phyloP scores from a whole-genome alignment of 306 rosid genomes.

The Pyrus betulifolia region DNA sequence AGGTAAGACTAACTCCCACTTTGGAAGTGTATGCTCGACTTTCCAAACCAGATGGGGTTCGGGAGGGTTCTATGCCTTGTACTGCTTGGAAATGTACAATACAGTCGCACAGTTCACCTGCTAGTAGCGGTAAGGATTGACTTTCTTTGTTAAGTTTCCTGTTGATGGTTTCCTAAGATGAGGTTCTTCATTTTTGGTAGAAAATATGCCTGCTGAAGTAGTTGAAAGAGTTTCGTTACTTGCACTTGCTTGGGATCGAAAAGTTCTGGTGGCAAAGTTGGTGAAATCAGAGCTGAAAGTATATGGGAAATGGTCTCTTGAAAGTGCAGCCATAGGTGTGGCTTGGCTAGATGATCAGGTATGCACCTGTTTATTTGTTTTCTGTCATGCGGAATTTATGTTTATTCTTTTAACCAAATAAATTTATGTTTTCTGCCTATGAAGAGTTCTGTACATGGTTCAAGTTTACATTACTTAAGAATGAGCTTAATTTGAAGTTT shows the following conservation, averaged over 20 bases:
- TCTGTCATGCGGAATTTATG: conserved; percentile 5
- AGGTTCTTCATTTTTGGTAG: conserved; percentile 28
- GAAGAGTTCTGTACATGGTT: conserved; percentile 13
- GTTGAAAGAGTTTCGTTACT: conserved; percentile 78
- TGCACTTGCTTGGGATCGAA: conserved; percentile 94
- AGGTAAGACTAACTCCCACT: conserved; percentile 74
- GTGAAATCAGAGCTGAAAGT: conserved; percentile 74
- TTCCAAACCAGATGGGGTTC: conserved; percentile 81
- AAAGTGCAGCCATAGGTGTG: conserved; percentile 80
- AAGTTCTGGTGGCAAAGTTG: conserved; percentile 90
- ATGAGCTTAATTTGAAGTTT: conserved; percentile 12
- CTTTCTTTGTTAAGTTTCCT: conserved; percentile 15
- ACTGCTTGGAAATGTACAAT: conserved; percentile 91
- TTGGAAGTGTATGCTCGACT: conserved; percentile 71
- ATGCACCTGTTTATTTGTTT: not conserved
- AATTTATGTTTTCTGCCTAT: not conserved
- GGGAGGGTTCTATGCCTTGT: conserved; percentile 94
- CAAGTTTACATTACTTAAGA: conserved; percentile 6
- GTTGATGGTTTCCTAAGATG: conserved; percentile 11
- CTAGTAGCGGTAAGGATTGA: conserved; percentile 53
- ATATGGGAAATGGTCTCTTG: conserved; percentile 82
- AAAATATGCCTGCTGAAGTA: conserved; percentile 45
- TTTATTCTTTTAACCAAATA: not conserved
- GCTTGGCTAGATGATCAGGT: conserved; percentile 99
- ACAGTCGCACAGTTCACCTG: conserved; percentile 27